Conservation (phyloP, 2,329 filamentous ascomycete species). For the Colletotrichum abscissum region DNA sequence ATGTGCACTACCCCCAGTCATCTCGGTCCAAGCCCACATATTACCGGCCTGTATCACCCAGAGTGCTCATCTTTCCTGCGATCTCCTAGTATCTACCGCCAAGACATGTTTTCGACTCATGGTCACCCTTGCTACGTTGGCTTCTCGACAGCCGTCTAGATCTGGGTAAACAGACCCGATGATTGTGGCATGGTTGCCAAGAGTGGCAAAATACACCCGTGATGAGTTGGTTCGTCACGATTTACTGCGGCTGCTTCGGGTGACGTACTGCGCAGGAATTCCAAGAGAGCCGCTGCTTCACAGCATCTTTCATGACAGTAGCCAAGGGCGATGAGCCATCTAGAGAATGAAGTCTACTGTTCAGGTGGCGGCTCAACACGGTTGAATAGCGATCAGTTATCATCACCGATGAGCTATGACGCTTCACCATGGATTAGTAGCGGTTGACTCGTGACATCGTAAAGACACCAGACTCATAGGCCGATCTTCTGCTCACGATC, state of each 20-base stretch:
- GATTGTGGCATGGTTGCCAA: background rate
- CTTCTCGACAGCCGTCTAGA: background rate
- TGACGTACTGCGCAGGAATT: background rate
- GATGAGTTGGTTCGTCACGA: background rate
- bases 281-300: background rate
- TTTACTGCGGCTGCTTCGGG: background rate
- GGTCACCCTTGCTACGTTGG: background rate
- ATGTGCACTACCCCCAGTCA: background rate
- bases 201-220: background rate
- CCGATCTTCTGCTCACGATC: background rate
- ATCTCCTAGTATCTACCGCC: background rate
- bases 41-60: background rate
- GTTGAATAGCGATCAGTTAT: background rate
- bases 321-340: background rate
- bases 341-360: background rate
- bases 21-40: background rate
- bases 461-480: background rate
- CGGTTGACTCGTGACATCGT: background rate
- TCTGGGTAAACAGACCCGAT: background rate
- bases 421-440: background rate
- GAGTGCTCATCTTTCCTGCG: constrained; percentile 1
- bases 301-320: background rate
- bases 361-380: background rate
- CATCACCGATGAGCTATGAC: background rate
- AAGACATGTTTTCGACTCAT: background rate